phyloP scores from a whole-genome alignment of 306 rosid genomes.

The Malus domestica region DNA sequence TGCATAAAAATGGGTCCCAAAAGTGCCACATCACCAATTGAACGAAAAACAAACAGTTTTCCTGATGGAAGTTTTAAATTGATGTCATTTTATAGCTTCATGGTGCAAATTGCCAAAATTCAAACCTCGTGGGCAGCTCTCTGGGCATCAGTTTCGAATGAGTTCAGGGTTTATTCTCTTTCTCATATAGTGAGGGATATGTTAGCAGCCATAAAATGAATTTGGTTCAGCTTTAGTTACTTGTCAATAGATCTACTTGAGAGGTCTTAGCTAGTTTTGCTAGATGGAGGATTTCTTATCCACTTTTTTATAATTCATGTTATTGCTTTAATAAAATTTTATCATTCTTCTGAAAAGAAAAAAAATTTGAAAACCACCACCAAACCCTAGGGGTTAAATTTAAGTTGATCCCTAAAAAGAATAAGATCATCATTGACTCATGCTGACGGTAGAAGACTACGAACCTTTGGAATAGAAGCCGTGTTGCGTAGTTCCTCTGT shows the following conservation, averaged over 20 bases:
- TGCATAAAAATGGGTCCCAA: neutral
- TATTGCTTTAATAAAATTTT: too few relatives aligned
- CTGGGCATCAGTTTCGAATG: too few relatives aligned
- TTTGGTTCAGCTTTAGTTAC: too few relatives aligned
- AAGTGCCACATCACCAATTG: neutral
- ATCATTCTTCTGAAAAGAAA: too few relatives aligned
- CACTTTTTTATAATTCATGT: too few relatives aligned
- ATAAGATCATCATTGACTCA: neutral
- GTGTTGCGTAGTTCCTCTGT: conserved; percentile 95
- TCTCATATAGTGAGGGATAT: too few relatives aligned
- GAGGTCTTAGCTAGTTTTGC: too few relatives aligned
- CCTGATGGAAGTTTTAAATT: neutral
- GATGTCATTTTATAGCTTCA: neutral
- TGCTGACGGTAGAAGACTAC: conserved; percentile 20
- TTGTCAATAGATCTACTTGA: too few relatives aligned
- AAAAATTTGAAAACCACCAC: neutral
- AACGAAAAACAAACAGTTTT: neutral
- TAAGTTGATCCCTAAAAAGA: neutral
- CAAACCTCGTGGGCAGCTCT: neutral
- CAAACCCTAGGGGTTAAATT: neutral
- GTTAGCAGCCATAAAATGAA: too few relatives aligned
- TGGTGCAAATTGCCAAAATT: neutral
- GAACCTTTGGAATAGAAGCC: conserved; percentile 86
- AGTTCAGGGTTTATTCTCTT: too few relatives aligned
- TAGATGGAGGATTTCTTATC: too few relatives aligned